phyloP scores from a whole-genome alignment of 2,329 filamentous ascomycete genomes.

The Esteya vermicola region DNA sequence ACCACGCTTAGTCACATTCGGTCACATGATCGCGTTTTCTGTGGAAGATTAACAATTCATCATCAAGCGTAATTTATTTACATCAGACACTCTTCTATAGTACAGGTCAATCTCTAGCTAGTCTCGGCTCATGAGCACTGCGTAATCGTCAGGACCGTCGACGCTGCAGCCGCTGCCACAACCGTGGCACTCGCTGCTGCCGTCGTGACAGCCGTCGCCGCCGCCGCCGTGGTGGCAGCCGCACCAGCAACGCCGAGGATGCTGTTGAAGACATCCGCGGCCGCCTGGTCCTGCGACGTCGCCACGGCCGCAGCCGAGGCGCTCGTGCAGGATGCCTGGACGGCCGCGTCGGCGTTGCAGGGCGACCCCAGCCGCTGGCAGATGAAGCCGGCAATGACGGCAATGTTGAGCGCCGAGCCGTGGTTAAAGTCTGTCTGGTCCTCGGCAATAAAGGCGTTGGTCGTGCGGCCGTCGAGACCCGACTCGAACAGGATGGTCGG shows the following conservation, averaged over 20 bases:
- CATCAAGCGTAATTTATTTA: too few species aligned
- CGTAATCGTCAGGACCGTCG: background rate
- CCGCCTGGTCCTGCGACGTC: background rate
- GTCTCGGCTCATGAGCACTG: constrained; percentile 1
- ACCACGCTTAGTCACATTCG: too few species aligned
- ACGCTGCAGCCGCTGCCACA: background rate
- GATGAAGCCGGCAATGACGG: constrained; percentile 32
- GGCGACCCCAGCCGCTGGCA: constrained; percentile 24
- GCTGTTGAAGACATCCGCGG: background rate
- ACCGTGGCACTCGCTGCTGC: background rate
- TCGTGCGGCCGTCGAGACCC: constrained; percentile 28
- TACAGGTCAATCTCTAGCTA: too few species aligned
- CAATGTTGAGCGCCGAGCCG: constrained; percentile 30
- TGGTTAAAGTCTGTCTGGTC: constrained; percentile 24
- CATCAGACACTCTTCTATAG: too few species aligned
- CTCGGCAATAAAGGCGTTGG: constrained; percentile 25
- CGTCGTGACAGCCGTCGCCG: background rate
- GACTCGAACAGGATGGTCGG: constrained; percentile 27
- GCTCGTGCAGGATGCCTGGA: background rate
- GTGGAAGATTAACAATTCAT: too few species aligned
- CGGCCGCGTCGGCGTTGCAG: constrained; percentile 18
- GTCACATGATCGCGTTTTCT: too few species aligned
- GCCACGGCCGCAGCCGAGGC: background rate
- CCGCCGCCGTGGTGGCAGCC: background rate
- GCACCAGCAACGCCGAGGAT: background rate